Evolutionary conservation across 371 early-diverging fungal species (phyloP), one percentile per base, ranked within the genome.

Genomic region (Mortierella sp.): DNA sequence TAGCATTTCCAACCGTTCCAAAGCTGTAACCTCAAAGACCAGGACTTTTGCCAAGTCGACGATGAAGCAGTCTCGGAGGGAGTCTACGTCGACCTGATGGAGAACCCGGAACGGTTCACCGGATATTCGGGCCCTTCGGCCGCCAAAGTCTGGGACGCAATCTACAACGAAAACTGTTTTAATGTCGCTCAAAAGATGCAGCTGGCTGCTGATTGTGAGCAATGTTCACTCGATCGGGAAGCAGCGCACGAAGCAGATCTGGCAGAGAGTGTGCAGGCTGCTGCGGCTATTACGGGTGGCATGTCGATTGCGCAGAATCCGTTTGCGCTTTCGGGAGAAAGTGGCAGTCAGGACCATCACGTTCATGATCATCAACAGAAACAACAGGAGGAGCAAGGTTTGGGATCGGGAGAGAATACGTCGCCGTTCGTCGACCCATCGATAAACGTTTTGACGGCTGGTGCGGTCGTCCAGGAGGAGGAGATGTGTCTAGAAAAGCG

Each of bases 121-220:
- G 99, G 97, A 9, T 98, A 97, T 79, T 89, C 94, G 1, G 99
- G 99, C 43, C 90, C 90, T 47, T 92, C 94, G 58, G 93, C 98
- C 45, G 91, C 90, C 26, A 89, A 94, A 48, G 93, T 98, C 14
- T 98, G 99, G 99, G 89, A 90, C 55, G 91, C 97, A 10, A 96
- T 98, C 13, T 98, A 98, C 77, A 88, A 94, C 73, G 96, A 98
- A 80, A 98, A 98, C 86, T 98, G 98, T 79, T 97, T 97, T 85
- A 90, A 92, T 74, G 87, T 94, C 22, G 90, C 90, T 44, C 89
- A 90, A 41, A 86, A 88, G 61, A 88, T 92, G 90, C 75, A 72
- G 48, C 44, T 55, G 37, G 44, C 61, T 41, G 37, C 66, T 5
- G 61, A 29, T 14, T 71, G 66, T 66, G 72, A 72, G 64, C 63